A percentile compares a stretch with the other conserved stretches of the same genome.
Conservation (phyloP, 2,329 filamentous ascomycete species). For the Trichoderma sp. region DNA sequence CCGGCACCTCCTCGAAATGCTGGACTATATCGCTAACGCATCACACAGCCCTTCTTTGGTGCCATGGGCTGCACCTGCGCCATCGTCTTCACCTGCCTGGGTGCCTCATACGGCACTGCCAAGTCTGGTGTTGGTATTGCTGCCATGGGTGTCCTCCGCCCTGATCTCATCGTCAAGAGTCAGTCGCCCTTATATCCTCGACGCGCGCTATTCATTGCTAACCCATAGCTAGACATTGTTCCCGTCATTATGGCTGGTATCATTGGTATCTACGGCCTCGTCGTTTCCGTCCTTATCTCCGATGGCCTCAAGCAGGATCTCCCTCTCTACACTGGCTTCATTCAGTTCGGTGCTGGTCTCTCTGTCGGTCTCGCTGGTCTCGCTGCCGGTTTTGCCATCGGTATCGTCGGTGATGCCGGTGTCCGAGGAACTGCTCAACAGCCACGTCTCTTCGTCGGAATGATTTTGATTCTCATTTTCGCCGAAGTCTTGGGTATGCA, state of each 20-base stretch:
- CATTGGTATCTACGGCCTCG: constrained; percentile 68
- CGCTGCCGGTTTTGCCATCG: constrained; percentile 46
- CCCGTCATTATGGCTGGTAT: constrained; percentile 99
- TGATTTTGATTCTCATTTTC: constrained; percentile 49
- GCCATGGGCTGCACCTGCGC: constrained; percentile 41
- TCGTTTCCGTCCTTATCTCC: constrained; percentile 44
- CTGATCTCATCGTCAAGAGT: constrained; percentile 43
- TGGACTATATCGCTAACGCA: constrained; percentile 2
- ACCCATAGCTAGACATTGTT: constrained; percentile 72
- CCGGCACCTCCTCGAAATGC: neutral
- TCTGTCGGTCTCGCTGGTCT: constrained; percentile 44
- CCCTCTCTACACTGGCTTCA: constrained; percentile 42
- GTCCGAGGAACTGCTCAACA: constrained; percentile 47
- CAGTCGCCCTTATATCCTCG: neutral
- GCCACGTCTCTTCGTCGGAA: constrained; percentile 45
- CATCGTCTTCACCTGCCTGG: constrained; percentile 52
- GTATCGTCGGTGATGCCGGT: constrained; percentile 46
- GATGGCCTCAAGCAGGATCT: constrained; percentile 40
- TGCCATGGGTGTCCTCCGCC: constrained; percentile 42
- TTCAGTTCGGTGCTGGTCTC: constrained; percentile 44
- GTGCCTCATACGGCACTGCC: constrained; percentile 44
- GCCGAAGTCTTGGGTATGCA: constrained; percentile 84
- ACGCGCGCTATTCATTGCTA: neutral
- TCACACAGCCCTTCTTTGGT: constrained; percentile 40
- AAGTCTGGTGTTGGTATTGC: constrained; percentile 44